Evolutionary conservation across 371 early-diverging fungal genomes (phyloP), one percentile per base, ranked within the genome.

Genomic region (Encephalitozoon intestinalis): DNA sequence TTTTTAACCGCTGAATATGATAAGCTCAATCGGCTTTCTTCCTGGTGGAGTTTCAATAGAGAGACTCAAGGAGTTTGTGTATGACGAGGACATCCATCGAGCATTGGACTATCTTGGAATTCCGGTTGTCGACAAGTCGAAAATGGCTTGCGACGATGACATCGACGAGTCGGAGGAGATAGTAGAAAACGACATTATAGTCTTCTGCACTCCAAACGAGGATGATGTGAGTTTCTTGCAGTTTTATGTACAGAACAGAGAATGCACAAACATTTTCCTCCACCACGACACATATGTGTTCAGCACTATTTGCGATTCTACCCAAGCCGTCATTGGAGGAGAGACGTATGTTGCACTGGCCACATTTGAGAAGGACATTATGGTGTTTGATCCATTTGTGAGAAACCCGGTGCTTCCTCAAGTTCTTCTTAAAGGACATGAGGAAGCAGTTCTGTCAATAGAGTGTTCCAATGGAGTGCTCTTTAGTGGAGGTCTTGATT

Each of bases 271-370:
- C 9, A 52, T 75, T 40, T 70, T 68, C 40, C 21, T 72, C 15
- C 74, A 81, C 41, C 81, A 81, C 40, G 81, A 81, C 41, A 46
- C 68, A 21, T 71, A 41, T 70, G 65, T 81, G 7, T 68, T 51
- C 4, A 53, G 41, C 39, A 41, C 78, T 28, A 65, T 78, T 12
- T 37, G 70, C 26, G 78, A 81, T 68, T 15, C 63, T n/a, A 40
- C 25, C 28, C 49, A 71, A 58, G 0, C 78, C 1, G 44, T 51
- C 11, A 30, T 50, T 31, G 58, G 66, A 23, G 39, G 54, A 26
- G 28, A 30, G 12, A 28, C 40, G 5, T 70, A 50, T 49, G 43
- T 78, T 34, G 81, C 71, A 2, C 21, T 81, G 12, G 81, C 58
- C 18, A 81, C 78, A 28, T 81, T 63, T 63, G 78, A 78, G 18